Evolutionary conservation across 257 asterid genomes (phyloP).

Genomic region (Scutellaria barbata): DNA sequence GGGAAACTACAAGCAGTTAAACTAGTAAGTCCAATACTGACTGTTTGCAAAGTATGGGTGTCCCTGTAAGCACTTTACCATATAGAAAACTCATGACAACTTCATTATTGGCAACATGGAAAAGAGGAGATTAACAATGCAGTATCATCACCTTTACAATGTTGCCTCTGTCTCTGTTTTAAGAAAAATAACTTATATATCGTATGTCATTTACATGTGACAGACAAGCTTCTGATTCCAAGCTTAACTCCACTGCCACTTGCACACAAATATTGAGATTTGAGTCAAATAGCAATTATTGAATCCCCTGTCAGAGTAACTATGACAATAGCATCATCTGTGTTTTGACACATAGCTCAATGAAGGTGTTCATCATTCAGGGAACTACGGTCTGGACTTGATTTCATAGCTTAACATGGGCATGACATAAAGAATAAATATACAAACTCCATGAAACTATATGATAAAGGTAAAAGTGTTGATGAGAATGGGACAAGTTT

Average conservation of each 20-base stretch:
- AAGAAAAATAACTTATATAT: background rate
- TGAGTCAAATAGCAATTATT: background rate
- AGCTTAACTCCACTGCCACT: background rate
- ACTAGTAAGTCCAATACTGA: too few relatives aligned
- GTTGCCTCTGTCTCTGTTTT: constrained; percentile 36
- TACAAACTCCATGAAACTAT: background rate
- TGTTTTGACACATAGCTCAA: constrained; percentile 43
- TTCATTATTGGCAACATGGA: constrained; percentile 56
- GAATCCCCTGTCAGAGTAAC: constrained; percentile 56
- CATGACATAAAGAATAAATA: background rate
- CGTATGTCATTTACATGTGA: background rate
- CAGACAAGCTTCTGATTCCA: background rate
- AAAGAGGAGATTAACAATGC: constrained; percentile 49
- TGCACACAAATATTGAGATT: background rate
- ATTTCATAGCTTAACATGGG: background rate
- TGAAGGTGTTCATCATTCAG: constrained; percentile 42
- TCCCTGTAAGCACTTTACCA: constrained; percentile 7
- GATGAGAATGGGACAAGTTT: background rate
- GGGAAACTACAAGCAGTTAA: too few relatives aligned
- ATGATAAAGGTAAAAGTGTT: background rate
- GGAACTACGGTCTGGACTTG: background rate
- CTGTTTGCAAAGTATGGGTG: background rate
- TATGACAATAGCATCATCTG: constrained; percentile 48
- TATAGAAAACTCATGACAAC: background rate
- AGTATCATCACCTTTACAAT: constrained; percentile 53